Evolutionary conservation across 2,329 filamentous ascomycete genomes (phyloP), one percentile per base, ranked within the genome.

Genomic region (Fusarium sp.): DNA sequence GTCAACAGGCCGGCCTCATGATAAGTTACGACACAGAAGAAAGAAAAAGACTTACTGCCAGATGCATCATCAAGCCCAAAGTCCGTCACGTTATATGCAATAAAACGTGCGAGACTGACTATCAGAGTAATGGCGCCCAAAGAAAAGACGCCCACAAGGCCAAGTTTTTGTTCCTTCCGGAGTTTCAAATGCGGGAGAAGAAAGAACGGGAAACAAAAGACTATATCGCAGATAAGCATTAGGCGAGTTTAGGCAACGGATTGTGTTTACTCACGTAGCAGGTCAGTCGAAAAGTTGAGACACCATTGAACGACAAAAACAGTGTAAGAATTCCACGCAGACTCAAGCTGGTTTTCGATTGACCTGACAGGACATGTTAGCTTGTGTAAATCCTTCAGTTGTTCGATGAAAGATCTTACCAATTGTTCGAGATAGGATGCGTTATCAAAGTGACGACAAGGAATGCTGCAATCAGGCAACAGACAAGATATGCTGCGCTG

Each of bases 151-250:
- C 62, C 62, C 0, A 66, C 13, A 0, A 66, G 62, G 0, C 34
- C 62, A 3, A 66, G 10, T 4, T 57, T 66, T 7, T 66, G 49
- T 24, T 66, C 44, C 11, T 9, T 22, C 1, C 63, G 33, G 2
- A 66, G 40, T 3, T 15, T 66, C 1, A 66, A 33, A 4, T 66
- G 39, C 2, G 31, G 36, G 0, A 66, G 34, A 5, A 62, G 55
- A 2, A 66, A 52, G 13, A 66, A 66, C 1, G 63, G 63, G 1
- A 62, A 66, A 2, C 38, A 66, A 15, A 66, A 66, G 1, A 66
- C 63, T 62, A 7, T 0, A 1, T 0, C 1, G 3, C 8, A 24
- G 2, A 31, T 13, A 31, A 1, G 13, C 10, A 10, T 31, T 31
- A 31, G 28, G 3, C 28, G 5, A 11, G 28, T 31, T 13, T 13